Evolutionary conservation across 148 eudicot species (phyloP), one percentile per base, ranked within the genome.

Genomic region (Heliamphora exappendiculata): DNA sequence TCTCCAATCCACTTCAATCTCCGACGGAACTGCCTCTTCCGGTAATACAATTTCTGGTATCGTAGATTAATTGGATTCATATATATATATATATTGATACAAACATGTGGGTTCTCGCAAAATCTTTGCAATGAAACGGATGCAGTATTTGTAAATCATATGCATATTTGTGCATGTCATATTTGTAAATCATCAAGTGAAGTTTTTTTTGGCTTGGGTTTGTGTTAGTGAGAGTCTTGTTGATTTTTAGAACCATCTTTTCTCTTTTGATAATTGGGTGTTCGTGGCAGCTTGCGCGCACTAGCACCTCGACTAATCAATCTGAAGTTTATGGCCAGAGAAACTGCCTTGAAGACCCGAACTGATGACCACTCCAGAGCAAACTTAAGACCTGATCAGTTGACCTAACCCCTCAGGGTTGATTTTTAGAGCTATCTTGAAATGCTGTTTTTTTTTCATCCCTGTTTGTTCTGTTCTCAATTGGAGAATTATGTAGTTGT

Each of bases 1-100:
- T 75, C 87, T 94, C 26, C 90, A 88, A 41, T 87, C 89, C 58
- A 83, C 94, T 69, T 88, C 97, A 51, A 85, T 93, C 72, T 84
- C 91, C 31, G 86, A 80, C 37, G 89, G 90, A 78, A 82, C 62
- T 6, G 1, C 72, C 24, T 36, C 69, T 63, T 45, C 73, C 54
- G 55, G 78, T 79, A 67, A 47, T 31, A 3, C 69, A n/a, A 34
- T 31, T 62, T 78, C 41, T 41, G 33, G 50, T 19, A 19, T 19
- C 3, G 3, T 20, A 9, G 17, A 19, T 36, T 64, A 7, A 44
- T 6, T 63, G n/a, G 67, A 17, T 62, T 24, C 13, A 47, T 62
- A 12, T 31, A 1, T 13, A 28, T 62, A 4, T 6, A 12, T 12
- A 4, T 59, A 7, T 4, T 17, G 7, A 5, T 20, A 53, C 19